Base-by-base conservation (phyloP, 441 rosid species). In the Euphorbia celastroides region DNA sequence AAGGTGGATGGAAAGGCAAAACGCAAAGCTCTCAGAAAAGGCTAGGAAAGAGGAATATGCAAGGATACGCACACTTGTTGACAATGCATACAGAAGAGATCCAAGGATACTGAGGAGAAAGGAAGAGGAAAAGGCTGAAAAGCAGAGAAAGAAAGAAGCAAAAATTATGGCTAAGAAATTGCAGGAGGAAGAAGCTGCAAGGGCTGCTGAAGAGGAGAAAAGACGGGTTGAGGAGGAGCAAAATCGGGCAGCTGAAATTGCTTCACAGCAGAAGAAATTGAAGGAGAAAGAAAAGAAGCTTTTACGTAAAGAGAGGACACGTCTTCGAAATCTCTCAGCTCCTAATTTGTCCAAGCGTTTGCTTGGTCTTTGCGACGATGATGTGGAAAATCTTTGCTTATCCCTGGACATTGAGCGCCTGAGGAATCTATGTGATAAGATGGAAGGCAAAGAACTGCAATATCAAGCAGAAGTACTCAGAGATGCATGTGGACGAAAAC, bases 1-100 rank as follows among this genome's bases (percentile, higher is more conserved):
- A 79, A 92, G 99, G 81, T 94, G 99, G 97, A 91, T 94, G 96
- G 99, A 92, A 84, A 88, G 96, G 84, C 98, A 94, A 83, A 94
- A 94, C 78, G 86, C 90, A 6, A 92, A 86, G 69, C 83, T 83
- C n/a, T 62, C 97, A 4, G 99, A 80, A 57, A 92, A 87, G 80
- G 97, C 94, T 41, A 84, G 98, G 71, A 94, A 92, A 78, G 97
- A 94, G 79, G 99, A 94, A 65, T 86, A 88, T 83, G 96, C 82
- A 51, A 73, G 99, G 44, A 70, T 94, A 27, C 91, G 98, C 30
- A 48, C 83, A 12, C 99, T 94, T 74, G 90, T 94, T 54, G 98
- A 87, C 80, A 92, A 87, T 82, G 97, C 97, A 6, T 88, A 91
- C 74, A 88, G 74, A 73, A 89, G 85, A 75, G 99, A 94, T 73